phyloP scores from a whole-genome alignment of 371 early-diverging fungal genomes.

The Mortierella sp. region DNA sequence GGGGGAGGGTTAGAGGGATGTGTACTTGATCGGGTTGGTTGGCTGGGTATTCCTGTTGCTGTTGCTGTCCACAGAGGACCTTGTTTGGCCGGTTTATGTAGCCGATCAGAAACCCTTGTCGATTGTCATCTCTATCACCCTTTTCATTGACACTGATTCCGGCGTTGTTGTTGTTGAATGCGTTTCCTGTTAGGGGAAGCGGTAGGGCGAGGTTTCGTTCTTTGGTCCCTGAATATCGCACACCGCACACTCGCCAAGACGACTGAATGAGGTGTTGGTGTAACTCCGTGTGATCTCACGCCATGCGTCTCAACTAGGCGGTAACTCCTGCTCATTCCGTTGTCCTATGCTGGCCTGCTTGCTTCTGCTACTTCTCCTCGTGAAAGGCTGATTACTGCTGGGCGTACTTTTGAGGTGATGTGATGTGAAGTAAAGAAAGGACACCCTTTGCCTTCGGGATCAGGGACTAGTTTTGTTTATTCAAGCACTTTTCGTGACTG shows the following conservation, averaged over 20 bases:
- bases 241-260: background rate
- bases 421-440: background rate
- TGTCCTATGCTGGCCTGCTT: too few relatives aligned
- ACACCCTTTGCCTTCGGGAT: constrained; percentile 12
- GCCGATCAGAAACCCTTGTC: too few relatives aligned
- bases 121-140: background rate
- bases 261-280: too few relatives aligned
- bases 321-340: too few relatives aligned
- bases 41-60: background rate
- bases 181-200: background rate
- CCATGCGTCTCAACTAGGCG: too few relatives aligned
- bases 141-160: background rate
- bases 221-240: background rate
- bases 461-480: constrained; percentile 9
- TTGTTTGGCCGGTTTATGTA: background rate
- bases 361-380: background rate
- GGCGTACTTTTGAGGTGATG: background rate
- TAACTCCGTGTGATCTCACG: too few relatives aligned
- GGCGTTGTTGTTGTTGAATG: background rate
- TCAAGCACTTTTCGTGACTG: background rate
- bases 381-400: background rate
- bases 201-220: background rate
- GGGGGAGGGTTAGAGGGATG: background rate
- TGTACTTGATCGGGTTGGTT: background rate
- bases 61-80: background rate